Percentiles rank a stretch among this genome's conserved stretches.
phyloP scores from a whole-genome alignment of 2,329 filamentous ascomycete genomes.

The Triangularia setosa region DNA sequence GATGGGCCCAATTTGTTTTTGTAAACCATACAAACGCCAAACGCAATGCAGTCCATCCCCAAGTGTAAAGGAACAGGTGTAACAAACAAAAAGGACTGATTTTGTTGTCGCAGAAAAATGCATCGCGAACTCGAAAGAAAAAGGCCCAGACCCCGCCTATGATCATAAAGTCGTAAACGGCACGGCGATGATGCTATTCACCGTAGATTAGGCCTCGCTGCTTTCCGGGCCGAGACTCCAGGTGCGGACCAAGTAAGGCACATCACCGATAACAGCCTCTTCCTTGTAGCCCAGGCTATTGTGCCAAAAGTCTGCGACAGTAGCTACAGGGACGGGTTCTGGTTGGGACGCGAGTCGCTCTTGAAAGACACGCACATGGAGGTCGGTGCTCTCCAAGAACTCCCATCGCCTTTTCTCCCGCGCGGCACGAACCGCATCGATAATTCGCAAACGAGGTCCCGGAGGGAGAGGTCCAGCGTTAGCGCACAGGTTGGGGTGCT shows the following conservation, averaged over 20 bases:
- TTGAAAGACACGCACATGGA: slow-evolving; percentile 17
- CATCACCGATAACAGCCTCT: slow-evolving; percentile 27
- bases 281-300: slow-evolving; percentile 30
- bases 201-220: not conserved
- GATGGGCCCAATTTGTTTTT: slow-evolving; percentile 20
- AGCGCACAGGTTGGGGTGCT: slow-evolving; percentile 53
- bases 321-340: slow-evolving; percentile 18
- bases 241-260: slow-evolving; percentile 26
- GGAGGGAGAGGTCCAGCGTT: slow-evolving; percentile 48
- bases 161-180: slow-evolving; percentile 25
- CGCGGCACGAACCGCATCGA: slow-evolving; percentile 50
- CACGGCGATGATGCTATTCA: not conserved
- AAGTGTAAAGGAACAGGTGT: slow-evolving; percentile 11
- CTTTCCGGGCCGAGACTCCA: slow-evolving; percentile 17
- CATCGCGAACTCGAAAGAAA: slow-evolving; percentile 10
- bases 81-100: slow-evolving; percentile 10
- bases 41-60: slow-evolving; percentile 27
- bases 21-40: slow-evolving; percentile 27
- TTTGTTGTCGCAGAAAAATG: not conserved
- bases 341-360: slow-evolving; percentile 19
- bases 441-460: slow-evolving; percentile 45
- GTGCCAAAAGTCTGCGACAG: slow-evolving; percentile 23
- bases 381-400: slow-evolving; percentile 39
- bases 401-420: slow-evolving; percentile 54
- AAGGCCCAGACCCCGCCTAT: slow-evolving; percentile 9